Percentiles rank a stretch among this genome's conserved stretches.
These are phyloP conservation scores for Lactarius quietus DNA, from an alignment of 768 basidiomycete genomes.

Conservation along the genomic window DNA sequence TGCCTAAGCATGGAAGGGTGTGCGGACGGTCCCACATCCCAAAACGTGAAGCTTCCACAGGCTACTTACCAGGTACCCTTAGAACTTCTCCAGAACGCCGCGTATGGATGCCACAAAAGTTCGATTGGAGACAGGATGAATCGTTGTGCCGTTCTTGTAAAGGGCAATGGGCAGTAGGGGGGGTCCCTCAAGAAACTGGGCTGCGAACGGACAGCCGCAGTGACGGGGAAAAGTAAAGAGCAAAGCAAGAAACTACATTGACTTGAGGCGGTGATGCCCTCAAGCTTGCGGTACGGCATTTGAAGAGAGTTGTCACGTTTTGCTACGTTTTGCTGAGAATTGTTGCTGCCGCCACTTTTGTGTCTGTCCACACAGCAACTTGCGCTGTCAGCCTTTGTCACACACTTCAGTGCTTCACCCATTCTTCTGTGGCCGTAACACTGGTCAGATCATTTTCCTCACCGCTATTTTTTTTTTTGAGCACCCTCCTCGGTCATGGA, in stretches of 20 bases:
- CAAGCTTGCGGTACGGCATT: background rate
- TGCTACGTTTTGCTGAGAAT: background rate
- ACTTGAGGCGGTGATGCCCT: background rate
- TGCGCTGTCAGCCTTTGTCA: background rate
- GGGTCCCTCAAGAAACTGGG: background rate
- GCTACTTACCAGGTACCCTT: background rate
- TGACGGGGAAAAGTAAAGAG: background rate
- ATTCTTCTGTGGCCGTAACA: background rate
- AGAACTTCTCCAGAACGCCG: background rate
- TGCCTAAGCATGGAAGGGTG: background rate
- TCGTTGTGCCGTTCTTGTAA: background rate
- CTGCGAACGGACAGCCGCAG: background rate
- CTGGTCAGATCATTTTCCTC: background rate
- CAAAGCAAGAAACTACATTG: background rate
- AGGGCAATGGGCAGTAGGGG: background rate
- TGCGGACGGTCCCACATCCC: background rate
- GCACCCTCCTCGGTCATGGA: background rate
- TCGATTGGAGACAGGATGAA: background rate
- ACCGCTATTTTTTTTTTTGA: background rate
- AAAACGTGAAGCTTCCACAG: background rate
- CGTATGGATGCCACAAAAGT: background rate
- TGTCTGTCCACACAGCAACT: background rate
- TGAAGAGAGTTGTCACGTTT: background rate
- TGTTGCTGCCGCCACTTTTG: background rate
- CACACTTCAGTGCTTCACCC: slow-evolving; percentile 6